These are phyloP conservation scores for Trichoderma afroharzianum DNA, from an alignment of 2,329 filamentous ascomycete genomes.

Conservation along the genomic window DNA sequence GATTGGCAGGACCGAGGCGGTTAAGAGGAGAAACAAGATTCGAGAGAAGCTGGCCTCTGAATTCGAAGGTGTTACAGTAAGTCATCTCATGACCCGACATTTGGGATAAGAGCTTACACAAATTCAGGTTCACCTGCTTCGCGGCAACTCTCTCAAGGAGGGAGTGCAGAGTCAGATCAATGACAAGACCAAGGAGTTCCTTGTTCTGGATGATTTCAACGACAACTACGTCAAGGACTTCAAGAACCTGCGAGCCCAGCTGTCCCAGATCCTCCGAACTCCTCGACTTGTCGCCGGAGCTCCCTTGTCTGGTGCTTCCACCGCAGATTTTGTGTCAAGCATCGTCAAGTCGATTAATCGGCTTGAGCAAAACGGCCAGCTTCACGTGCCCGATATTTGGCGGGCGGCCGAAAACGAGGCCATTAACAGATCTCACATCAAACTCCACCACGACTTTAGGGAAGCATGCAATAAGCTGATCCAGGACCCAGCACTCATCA, in stretches of 20 bases:
- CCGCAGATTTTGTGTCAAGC: conserved; percentile 10
- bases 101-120: background rate
- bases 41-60: conserved; percentile 13
- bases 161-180: conserved; percentile 9
- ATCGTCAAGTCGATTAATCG: conserved; percentile 14
- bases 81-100: background rate
- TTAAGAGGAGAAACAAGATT: conserved; percentile 14
- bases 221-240: conserved; percentile 13
- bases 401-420: conserved; percentile 10
- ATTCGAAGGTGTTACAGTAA: conserved; percentile 10
- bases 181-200: conserved; percentile 9
- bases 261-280: conserved; percentile 2
- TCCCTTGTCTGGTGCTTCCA: background rate
- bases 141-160: conserved; percentile 12
- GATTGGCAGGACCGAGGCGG: conserved; percentile 11
- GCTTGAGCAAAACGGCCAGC: conserved; percentile 9
- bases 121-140: conserved; percentile 1
- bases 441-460: conserved; percentile 12
- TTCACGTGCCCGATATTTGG: conserved; percentile 11
- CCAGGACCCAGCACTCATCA: background rate
- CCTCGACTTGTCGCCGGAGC: conserved; percentile 10
- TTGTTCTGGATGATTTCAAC: conserved; percentile 9
- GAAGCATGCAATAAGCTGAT: conserved; percentile 9
- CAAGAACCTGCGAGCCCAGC: conserved; percentile 1
- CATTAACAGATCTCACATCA: conserved; percentile 13